Percentiles rank a stretch among this genome's conserved stretches.
phyloP scores from a whole-genome alignment of 148 eudicot species.

The Talinum fruticosum region DNA sequence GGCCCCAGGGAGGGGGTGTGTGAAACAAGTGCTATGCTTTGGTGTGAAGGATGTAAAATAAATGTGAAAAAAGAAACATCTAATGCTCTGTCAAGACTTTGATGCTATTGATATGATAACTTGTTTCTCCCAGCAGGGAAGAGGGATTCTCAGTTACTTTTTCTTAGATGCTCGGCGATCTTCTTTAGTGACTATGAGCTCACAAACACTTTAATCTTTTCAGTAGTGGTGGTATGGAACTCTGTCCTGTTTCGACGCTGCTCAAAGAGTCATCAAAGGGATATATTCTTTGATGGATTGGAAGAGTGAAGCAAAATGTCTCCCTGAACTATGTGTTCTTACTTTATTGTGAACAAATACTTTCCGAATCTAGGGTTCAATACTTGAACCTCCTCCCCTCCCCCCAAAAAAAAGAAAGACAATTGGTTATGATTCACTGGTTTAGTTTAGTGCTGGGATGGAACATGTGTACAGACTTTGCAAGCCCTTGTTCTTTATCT shows the following conservation, averaged over 20 bases:
- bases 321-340: too few species aligned
- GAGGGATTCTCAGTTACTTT: not conserved
- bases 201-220: not conserved
- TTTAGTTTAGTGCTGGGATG: too few species aligned
- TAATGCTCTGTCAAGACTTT: too few species aligned
- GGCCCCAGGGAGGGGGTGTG: too few species aligned
- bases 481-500: not conserved
- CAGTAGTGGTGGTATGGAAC: not conserved
- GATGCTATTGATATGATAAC: not conserved
- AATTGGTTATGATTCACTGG: too few species aligned
- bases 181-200: not conserved
- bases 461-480: not conserved
- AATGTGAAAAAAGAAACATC: too few species aligned
- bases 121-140: not conserved
- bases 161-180: not conserved
- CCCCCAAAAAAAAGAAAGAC: too few species aligned
- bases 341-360: not conserved
- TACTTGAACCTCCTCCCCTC: too few species aligned
- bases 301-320: not conserved
- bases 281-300: not conserved
- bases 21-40: too few species aligned
- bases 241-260: not conserved
- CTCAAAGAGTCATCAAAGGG: not conserved
- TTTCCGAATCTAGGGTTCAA: not conserved
- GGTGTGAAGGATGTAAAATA: too few species aligned